Base-by-base conservation (phyloP, 352 stramenopile genomes). In the Pythium vanterpoolii region DNA sequence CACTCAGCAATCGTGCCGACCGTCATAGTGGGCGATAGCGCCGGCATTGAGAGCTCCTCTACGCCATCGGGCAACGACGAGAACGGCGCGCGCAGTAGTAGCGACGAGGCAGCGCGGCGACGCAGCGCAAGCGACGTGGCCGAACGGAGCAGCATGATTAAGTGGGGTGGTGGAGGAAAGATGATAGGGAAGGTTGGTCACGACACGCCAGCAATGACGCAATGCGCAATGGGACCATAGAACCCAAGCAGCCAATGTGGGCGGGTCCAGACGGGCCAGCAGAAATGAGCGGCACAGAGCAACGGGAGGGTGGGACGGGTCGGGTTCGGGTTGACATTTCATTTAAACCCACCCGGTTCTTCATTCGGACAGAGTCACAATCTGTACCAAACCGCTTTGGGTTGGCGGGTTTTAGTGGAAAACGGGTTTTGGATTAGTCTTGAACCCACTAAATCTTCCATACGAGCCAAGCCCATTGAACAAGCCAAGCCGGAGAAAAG, bases 21-120 rank as follows among this genome's bases (percentile, higher is more conserved):
- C 61, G 91, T 87, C 97, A 99, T 99, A 10, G 97, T 99, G 38
- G 97, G 97, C 58, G 91, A 98, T 26, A 99, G 78, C 47, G 97
- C 95, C 18, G 97, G 97, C 93, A 99, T 98, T 39, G 68, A 71
- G 27, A 94, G 72, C 52, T 80, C 69, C 28, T 83, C 69, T 27
- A 94, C 81, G 56, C 84, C 81, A 8, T 93, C 84, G 1, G 84
- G 84, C 21, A 93, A 68, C 36, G 79, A 75, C 13, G 79, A 74
- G 64, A 89, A 87, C 30, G 18, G 34, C 27, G 45, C 45, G 46
- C 10, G 28, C 27, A 54, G 28, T 21, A 50, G 26, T 21, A 51
- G 21, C 7, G 24, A 3, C 16, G 47, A 30, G 39, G 39, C 27
- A 27, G 46, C 24, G 47, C 42, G 51, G 21, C 46, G 43, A 10